Evolutionary conservation across 768 basidiomycete species (phyloP), one percentile per base, ranked within the genome.

Genomic region (Auricularia auricula-judae): DNA sequence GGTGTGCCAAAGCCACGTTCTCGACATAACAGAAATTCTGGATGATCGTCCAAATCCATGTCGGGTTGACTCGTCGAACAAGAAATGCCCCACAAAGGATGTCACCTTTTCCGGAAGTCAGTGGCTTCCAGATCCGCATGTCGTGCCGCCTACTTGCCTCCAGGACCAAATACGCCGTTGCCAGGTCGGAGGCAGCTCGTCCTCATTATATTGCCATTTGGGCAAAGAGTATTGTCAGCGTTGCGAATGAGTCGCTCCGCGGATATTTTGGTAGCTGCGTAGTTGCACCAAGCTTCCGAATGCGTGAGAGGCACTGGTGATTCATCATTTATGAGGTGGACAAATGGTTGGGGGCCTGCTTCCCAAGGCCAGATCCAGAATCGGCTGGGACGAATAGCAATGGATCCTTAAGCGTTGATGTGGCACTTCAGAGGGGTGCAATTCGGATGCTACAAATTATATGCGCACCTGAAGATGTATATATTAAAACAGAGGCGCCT

Each of bases 281-380:
- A 91, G 71, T 91, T 91, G 12, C 88, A 91, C 73, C 89, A 90
- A 71, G 85, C 87, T 12, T 86, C 77, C 14, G 80, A 74, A 67
- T 88, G 86, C 3, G 71, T 74, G 68, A 77, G 81, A 8, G 86
- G 86, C 2, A 83, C 67, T 10, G 72, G 68, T 29, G 64, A 67
- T 56, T 88, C 84, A 70, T 90, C 89, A 63, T 80, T 80, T 65
- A 88, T 77, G 3, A 81, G 74, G 72, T 92, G 89, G 5, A 87
- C 79, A 67, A 86, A 84, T 65, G 75, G 73, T 35, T 76, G 67
- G 0, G 87, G 86, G 64, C 76, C 79, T 35, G 63, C 78, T 74
- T 91, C 81, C 89, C 89, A 91, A 2, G 89, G 89, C 86, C 86
- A 89, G 12, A 88, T 77, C 73, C 84, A 81, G 68, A 88, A 85